These are phyloP conservation scores for Exophiala sideris DNA, from an alignment of 2,329 filamentous ascomycete genomes.

Conservation along the genomic window DNA sequence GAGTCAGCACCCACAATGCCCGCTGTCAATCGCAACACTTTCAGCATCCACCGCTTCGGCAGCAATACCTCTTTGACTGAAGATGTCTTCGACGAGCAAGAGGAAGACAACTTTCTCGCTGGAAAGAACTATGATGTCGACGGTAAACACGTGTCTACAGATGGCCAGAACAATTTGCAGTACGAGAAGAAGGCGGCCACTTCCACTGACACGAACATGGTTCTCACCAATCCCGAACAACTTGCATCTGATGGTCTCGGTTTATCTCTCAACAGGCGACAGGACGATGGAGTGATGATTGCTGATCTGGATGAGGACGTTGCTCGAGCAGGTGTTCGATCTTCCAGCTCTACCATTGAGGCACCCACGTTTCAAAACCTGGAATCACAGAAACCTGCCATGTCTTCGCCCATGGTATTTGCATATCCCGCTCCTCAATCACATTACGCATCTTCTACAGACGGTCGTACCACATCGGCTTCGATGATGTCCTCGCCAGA, in stretches of 20 bases:
- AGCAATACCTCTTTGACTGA: slow-evolving; percentile 40
- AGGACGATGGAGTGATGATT: slow-evolving; percentile 25
- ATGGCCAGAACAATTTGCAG: not conserved
- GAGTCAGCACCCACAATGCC: slow-evolving; percentile 51
- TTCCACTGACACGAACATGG: not conserved
- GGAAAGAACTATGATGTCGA: slow-evolving; percentile 17
- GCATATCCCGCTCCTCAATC: slow-evolving; percentile 39
- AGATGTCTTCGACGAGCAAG: slow-evolving; percentile 51
- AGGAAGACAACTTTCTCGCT: slow-evolving; percentile 48
- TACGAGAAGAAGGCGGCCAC: slow-evolving; percentile 5
- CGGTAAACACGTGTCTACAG: not conserved
- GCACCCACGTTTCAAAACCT: slow-evolving; percentile 20
- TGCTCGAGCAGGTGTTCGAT: slow-evolving; percentile 16
- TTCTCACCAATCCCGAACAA: slow-evolving; percentile 21
- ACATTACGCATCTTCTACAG: slow-evolving; percentile 36
- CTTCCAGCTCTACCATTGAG: slow-evolving; percentile 30
- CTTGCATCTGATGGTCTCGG: slow-evolving; percentile 24
- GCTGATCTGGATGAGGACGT: slow-evolving; percentile 26
- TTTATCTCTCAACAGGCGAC: slow-evolving; percentile 14
- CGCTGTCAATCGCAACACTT: slow-evolving; percentile 43
- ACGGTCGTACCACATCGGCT: slow-evolving; percentile 37
- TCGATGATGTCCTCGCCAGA: slow-evolving; percentile 47
- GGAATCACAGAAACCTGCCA: slow-evolving; percentile 38
- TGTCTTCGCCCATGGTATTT: slow-evolving; percentile 42
- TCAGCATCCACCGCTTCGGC: slow-evolving; percentile 38